These are phyloP conservation scores for Claviceps humidiphila DNA, from an alignment of 2,329 filamentous ascomycete species.

Conservation along the genomic window DNA sequence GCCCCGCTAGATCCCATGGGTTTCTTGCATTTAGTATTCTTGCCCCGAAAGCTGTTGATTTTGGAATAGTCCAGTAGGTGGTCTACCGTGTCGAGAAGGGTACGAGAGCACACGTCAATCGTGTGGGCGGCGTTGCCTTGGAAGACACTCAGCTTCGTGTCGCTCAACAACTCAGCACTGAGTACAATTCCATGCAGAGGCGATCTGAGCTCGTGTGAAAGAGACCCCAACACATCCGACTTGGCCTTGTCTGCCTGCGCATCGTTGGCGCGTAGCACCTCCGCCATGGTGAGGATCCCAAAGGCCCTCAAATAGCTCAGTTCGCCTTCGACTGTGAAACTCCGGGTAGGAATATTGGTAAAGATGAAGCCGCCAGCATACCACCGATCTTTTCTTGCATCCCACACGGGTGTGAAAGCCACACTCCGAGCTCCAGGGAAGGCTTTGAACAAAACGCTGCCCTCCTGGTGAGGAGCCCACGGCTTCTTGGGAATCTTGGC, in stretches of 20 bases:
- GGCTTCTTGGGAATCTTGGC: not conserved
- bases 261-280: slow-evolving; percentile 33
- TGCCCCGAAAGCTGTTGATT: slow-evolving; percentile 27
- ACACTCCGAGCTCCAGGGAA: slow-evolving; percentile 33
- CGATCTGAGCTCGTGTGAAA: slow-evolving; percentile 48
- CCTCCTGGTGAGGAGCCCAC: slow-evolving; percentile 9
- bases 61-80: slow-evolving; percentile 42
- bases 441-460: slow-evolving; percentile 16
- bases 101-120: slow-evolving; percentile 36
- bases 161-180: slow-evolving; percentile 37
- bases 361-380: slow-evolving; percentile 37
- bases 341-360: slow-evolving; percentile 27
- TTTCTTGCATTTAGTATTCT: not conserved
- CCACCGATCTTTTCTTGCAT: slow-evolving; percentile 30
- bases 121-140: slow-evolving; percentile 34
- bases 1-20: not conserved
- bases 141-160: slow-evolving; percentile 32
- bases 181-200: slow-evolving; percentile 48
- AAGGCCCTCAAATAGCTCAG: slow-evolving; percentile 38
- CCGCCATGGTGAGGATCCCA: slow-evolving; percentile 40
- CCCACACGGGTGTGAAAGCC: slow-evolving; percentile 35
- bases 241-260: slow-evolving; percentile 32
- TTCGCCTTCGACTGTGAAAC: slow-evolving; percentile 32
- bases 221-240: slow-evolving; percentile 43
- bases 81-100: slow-evolving; percentile 39